A percentile compares a stretch with the other conserved stretches of the same genome.
phyloP scores from a whole-genome alignment of 1,284 basidiomycete species.

The Singerocomus rubriflavus region DNA sequence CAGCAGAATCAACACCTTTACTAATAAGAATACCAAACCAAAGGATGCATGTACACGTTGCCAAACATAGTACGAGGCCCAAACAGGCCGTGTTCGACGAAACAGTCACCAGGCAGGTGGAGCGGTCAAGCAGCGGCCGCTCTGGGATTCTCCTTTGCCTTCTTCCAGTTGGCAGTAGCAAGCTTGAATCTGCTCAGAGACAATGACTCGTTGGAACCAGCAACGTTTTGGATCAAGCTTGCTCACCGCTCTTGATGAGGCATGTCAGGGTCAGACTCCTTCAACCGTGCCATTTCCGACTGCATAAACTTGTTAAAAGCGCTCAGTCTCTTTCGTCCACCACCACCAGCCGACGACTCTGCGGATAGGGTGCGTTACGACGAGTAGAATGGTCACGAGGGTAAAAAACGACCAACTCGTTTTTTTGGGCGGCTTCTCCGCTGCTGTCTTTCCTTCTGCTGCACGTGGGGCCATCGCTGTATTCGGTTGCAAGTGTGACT shows the following conservation, averaged over 20 bases:
- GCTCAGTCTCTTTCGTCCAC: constrained; percentile 54
- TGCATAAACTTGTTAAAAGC: constrained; percentile 81
- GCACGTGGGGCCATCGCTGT: constrained; percentile 31
- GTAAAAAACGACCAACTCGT: constrained; percentile 27
- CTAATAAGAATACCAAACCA: constrained; percentile 33
- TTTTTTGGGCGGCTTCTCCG: constrained; percentile 36
- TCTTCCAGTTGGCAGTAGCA: constrained; percentile 75
- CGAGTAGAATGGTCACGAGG: neutral
- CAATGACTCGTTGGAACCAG: constrained; percentile 6
- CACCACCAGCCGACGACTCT: constrained; percentile 39
- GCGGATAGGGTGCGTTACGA: constrained; percentile 16
- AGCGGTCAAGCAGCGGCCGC: constrained; percentile 24
- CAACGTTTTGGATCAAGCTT: constrained; percentile 3
- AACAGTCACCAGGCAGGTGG: no score
- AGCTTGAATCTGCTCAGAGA: constrained; percentile 57
- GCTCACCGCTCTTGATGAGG: constrained; percentile 68
- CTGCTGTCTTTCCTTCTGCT: constrained; percentile 25
- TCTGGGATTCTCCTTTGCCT: constrained; percentile 64
- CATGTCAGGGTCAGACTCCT: constrained; percentile 66
- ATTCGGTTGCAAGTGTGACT: constrained; percentile 9
- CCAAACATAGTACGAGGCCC: constrained; percentile 16
- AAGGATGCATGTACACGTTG: constrained; percentile 13
- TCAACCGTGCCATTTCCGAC: constrained; percentile 70
- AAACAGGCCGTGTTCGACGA: constrained; percentile 10
- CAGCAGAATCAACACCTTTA: constrained; percentile 26